Evolutionary conservation across 768 basidiomycete species (phyloP).

Genomic region (Psilocybe subaeruginosa): DNA sequence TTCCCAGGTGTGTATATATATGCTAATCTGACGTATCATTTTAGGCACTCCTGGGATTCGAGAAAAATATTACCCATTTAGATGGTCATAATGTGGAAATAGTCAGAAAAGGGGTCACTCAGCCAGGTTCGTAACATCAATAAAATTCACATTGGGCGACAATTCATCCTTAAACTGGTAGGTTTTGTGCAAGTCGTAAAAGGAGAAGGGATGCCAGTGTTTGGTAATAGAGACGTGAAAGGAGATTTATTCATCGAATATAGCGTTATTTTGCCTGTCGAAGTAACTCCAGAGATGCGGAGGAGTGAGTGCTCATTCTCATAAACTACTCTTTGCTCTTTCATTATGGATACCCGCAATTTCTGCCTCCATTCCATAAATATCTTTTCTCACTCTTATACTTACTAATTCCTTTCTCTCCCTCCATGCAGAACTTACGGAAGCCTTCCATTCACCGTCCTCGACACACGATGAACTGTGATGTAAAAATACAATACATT

Average conservation of each 20-base stretch:
- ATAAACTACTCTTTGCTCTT: not conserved
- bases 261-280: conserved; percentile 84
- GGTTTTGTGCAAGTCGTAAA: conserved; percentile 85
- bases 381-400: not conserved
- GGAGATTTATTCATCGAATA: conserved; percentile 95
- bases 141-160: not conserved
- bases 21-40: not conserved
- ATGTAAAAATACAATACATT: conserved; percentile 26
- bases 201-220: conserved; percentile 89
- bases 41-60: conserved; percentile 96
- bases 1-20: not conserved
- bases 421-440: conserved; percentile 48
- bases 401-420: conserved; percentile 11
- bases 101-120: conserved; percentile 80
- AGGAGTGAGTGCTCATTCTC: conserved; percentile 63
- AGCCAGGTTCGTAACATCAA: conserved; percentile 67
- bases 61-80: conserved; percentile 87
- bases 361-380: not conserved
- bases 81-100: conserved; percentile 83
- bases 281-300: conserved; percentile 67
- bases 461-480: conserved; percentile 47
- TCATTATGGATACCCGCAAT: not conserved
- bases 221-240: conserved; percentile 49
- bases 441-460: conserved; percentile 51
- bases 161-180: conserved; percentile 26